A percentile compares a stretch with the other conserved stretches of the same genome.
phyloP scores from a whole-genome alignment of 257 asterid genomes.

The Petunia secreta region DNA sequence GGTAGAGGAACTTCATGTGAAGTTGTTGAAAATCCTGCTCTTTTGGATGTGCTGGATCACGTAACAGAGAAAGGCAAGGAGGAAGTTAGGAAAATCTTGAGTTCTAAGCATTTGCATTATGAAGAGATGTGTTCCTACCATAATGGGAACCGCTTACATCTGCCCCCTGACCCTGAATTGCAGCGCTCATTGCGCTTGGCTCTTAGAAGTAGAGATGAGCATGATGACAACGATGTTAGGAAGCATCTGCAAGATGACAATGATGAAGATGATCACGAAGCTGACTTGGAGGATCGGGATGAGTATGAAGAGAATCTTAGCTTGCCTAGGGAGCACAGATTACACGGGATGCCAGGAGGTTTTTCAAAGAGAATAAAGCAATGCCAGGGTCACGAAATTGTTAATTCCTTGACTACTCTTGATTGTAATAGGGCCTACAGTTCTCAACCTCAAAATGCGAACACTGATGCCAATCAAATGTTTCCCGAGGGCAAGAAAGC shows the following conservation, averaged over 20 bases:
- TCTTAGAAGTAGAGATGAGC: slow-evolving; percentile 62
- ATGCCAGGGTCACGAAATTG: slow-evolving; percentile 33
- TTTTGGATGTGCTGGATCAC: slow-evolving; percentile 69
- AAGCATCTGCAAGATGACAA: slow-evolving; percentile 51
- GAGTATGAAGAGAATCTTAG: slow-evolving; percentile 49
- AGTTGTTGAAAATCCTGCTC: slow-evolving; percentile 79
- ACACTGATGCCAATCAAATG: slow-evolving; percentile 32
- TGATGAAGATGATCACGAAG: slow-evolving; percentile 60
- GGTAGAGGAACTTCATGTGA: slow-evolving; percentile 90
- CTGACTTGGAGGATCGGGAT: slow-evolving; percentile 50
- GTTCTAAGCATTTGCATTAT: slow-evolving; percentile 86
- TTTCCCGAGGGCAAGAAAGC: slow-evolving; percentile 36
- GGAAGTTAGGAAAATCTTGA: slow-evolving; percentile 71
- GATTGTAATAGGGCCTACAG: slow-evolving; percentile 35
- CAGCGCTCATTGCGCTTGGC: slow-evolving; percentile 70
- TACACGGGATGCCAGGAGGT: slow-evolving; percentile 30
- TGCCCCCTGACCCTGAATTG: slow-evolving; percentile 74
- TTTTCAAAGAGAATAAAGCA: slow-evolving; percentile 40
- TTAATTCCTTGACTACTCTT: slow-evolving; percentile 29
- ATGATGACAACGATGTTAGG: slow-evolving; percentile 46
- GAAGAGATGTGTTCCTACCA: slow-evolving; percentile 96
- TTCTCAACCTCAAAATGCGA: slow-evolving; percentile 29
- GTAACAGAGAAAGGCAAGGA: slow-evolving; percentile 71
- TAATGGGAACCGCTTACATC: slow-evolving; percentile 71
- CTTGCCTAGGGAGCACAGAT: slow-evolving; percentile 34